Base-by-base conservation (phyloP, 805 yeast genomes). In the Ogataea philodendri region DNA sequence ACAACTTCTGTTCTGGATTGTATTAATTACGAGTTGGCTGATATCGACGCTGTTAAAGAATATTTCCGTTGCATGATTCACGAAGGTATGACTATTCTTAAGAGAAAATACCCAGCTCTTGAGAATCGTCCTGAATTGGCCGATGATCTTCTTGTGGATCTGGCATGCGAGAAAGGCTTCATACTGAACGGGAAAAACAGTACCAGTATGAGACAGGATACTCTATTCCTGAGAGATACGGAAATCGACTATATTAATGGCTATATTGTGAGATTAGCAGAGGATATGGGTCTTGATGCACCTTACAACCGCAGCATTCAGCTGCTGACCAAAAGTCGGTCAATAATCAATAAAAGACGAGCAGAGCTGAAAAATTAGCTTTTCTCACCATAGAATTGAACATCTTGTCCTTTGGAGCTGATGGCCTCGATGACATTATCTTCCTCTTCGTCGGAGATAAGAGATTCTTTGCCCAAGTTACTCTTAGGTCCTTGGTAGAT, bases 191-290 rank as follows among this genome's bases (percentile, higher is more conserved):
- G 72, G 0, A 55, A 68, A 25, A 90, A 88, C 53, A 69, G 75
- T 29, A 71, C 84, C 7, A 77, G 85, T 10, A 83, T 82, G 89
- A 64, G 84, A 31, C 77, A 75, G 39, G 97, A 90, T 49, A 62
- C 77, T 11, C 51, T 66, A 29, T 55, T 61, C 44, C 61, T 72
- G 40, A 70, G 74, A 46, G 70, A 67, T 10, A 84, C 93, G 0
- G 98, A 90, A 54, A 74, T 90, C 14, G 84, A 81, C 42, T 83
- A 74, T 55, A 80, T 90, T 41, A 93, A 89, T 55, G 97, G 97
- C 1, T 86, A 78, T 52, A 68, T 89, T 9, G 80, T 73, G 1
- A 55, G 52, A 5, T 60, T 78, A 34, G 95, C 85, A 1, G 48
- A 58, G 19, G 61, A 64, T 39, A 59, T 69, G 30, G 65, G 68